Conservation (phyloP, 345 rosid genomes). For the Litchi chinensis region DNA sequence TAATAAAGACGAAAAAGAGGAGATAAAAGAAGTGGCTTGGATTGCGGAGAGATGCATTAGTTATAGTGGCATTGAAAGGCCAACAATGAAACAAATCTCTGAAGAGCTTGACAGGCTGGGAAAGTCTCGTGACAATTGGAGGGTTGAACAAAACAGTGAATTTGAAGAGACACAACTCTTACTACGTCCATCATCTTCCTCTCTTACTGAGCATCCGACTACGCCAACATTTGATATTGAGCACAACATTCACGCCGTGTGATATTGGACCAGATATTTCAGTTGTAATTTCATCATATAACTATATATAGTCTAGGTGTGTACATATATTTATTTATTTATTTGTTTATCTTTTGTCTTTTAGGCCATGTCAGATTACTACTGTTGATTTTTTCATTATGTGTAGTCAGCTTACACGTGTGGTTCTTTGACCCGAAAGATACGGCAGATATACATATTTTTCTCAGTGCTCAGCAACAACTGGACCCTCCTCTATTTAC, state of each 20-base stretch:
- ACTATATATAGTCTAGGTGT: too few species aligned
- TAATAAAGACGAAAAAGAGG: slow-evolving; percentile 20
- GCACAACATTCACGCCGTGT: background rate
- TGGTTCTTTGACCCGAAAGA: too few species aligned
- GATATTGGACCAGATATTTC: background rate
- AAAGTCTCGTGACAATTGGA: background rate
- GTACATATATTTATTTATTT: too few species aligned
- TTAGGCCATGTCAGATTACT: too few species aligned
- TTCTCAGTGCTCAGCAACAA: too few species aligned
- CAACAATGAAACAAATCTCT: slow-evolving; percentile 21
- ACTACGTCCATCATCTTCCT: background rate
- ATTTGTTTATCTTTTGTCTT: too few species aligned
- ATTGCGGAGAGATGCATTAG: slow-evolving; percentile 19
- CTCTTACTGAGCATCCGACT: background rate
- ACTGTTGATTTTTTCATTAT: too few species aligned
- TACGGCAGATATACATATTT: too few species aligned
- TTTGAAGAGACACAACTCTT: slow-evolving; percentile 2
- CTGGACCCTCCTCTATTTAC: too few species aligned
- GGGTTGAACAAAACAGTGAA: slow-evolving; percentile 2
- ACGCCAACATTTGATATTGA: background rate
- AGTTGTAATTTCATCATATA: too few species aligned
- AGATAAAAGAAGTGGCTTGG: slow-evolving; percentile 25
- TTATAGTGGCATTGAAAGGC: slow-evolving; percentile 15
- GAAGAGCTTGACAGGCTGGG: slow-evolving; percentile 16
- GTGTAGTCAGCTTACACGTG: too few species aligned